Evolutionary conservation across 2,329 filamentous ascomycete species (phyloP).

Genomic region (Gnomoniopsis sp.): DNA sequence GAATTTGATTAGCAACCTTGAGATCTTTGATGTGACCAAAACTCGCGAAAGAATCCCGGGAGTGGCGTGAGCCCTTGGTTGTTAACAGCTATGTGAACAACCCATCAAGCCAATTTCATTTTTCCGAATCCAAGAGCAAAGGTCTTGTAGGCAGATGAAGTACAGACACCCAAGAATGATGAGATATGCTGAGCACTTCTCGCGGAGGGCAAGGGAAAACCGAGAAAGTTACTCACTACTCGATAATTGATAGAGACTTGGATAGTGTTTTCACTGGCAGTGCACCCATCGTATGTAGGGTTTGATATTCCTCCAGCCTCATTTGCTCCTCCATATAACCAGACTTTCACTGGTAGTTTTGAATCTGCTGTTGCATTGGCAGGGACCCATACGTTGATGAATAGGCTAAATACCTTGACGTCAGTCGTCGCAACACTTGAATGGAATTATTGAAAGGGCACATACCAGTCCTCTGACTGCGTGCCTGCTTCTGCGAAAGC

Average conservation of each 20-base stretch:
- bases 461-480: slow-evolving; percentile 14
- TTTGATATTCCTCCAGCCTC: slow-evolving; percentile 23
- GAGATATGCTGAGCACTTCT: too few relatives aligned
- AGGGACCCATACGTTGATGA: slow-evolving; percentile 10
- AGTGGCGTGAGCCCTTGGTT: too few relatives aligned
- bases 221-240: slow-evolving; percentile 25
- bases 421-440: not conserved
- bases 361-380: slow-evolving; percentile 2
- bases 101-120: too few relatives aligned
- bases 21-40: too few relatives aligned
- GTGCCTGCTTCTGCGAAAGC: slow-evolving; percentile 2
- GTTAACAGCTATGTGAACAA: too few relatives aligned
- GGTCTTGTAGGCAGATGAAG: too few relatives aligned
- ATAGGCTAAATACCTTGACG: not conserved
- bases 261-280: slow-evolving; percentile 24
- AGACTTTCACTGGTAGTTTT: slow-evolving; percentile 13
- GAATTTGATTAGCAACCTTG: too few relatives aligned
- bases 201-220: too few relatives aligned
- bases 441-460: not conserved
- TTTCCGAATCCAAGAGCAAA: too few relatives aligned
- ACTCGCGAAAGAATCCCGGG: too few relatives aligned
- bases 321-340: slow-evolving; percentile 25
- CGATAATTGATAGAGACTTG: slow-evolving; percentile 34
- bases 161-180: too few relatives aligned
- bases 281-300: slow-evolving; percentile 24